A percentile compares a stretch with the other conserved stretches of the same genome.
These are phyloP conservation scores for Adenanthera pavonina DNA, from an alignment of 306 rosid species.

Conservation along the genomic window DNA sequence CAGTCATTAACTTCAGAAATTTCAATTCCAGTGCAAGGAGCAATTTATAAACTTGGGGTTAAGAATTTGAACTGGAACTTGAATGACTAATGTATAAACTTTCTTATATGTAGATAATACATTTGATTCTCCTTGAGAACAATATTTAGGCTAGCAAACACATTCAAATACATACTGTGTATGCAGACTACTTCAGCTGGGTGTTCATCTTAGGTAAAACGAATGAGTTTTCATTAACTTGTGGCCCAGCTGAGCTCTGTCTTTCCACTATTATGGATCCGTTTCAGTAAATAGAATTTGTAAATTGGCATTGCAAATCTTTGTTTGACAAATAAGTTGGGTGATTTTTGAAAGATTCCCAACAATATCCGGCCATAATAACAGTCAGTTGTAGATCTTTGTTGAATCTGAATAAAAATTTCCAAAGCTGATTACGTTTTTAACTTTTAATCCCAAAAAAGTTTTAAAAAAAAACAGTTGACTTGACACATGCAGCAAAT, in stretches of 20 bases:
- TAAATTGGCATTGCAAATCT: neutral
- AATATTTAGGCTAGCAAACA: neutral
- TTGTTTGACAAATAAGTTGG: neutral
- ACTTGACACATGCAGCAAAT: neutral
- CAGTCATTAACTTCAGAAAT: constrained; percentile 12
- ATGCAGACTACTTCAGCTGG: neutral
- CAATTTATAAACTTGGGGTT: neutral
- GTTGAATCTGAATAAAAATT: neutral
- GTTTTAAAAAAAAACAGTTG: too few species aligned
- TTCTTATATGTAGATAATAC: neutral
- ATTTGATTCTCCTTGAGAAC: neutral
- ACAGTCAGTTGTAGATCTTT: neutral
- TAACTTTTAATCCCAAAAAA: neutral
- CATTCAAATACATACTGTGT: neutral
- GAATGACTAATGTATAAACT: neutral
- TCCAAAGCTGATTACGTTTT: neutral
- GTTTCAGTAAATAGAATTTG: neutral
- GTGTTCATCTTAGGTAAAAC: neutral
- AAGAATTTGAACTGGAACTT: neutral
- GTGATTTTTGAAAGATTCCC: too few species aligned
- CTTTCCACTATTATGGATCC: neutral
- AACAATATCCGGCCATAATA: too few species aligned
- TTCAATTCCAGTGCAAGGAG: neutral
- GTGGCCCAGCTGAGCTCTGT: neutral
- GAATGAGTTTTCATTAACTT: neutral